These are phyloP conservation scores for Ceratocystis lukuohia DNA, from an alignment of 2,329 filamentous ascomycete genomes.

Conservation along the genomic window DNA sequence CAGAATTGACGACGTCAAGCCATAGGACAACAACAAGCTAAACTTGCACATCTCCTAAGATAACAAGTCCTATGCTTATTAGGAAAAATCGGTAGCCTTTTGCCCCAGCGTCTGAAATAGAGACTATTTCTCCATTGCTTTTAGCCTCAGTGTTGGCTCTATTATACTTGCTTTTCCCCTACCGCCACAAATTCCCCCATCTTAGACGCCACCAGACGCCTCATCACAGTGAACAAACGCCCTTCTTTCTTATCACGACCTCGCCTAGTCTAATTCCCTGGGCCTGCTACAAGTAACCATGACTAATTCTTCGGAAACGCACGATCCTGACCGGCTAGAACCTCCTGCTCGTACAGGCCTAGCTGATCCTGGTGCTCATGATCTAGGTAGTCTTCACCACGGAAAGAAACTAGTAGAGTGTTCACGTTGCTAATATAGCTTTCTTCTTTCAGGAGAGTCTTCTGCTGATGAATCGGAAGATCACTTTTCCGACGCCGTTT, in stretches of 20 bases:
- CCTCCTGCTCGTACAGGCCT: constrained; percentile 19
- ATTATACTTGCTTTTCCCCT: background rate
- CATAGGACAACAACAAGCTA: background rate
- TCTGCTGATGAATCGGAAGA: constrained; percentile 44
- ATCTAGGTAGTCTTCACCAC: constrained; percentile 35
- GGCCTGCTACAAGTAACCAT: background rate
- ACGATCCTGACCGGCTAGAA: constrained; percentile 7
- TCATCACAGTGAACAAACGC: background rate
- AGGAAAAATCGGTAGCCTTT: background rate
- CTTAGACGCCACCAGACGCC: background rate
- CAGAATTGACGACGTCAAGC: constrained; percentile 5
- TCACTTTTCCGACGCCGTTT: constrained; percentile 55
- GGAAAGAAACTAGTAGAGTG: background rate
- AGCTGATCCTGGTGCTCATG: constrained; percentile 46
- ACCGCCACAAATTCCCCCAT: background rate
- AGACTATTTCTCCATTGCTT: background rate
- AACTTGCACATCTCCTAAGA: background rate
- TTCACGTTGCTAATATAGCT: background rate
- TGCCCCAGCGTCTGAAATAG: background rate
- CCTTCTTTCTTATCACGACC: too few relatives aligned
- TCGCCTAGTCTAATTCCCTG: background rate
- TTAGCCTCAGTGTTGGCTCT: background rate
- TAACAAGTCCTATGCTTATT: background rate
- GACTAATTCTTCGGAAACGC: background rate
- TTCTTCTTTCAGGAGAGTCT: constrained; percentile 10